phyloP scores from a whole-genome alignment of 768 basidiomycete species.

The Tulasnella sp. region DNA sequence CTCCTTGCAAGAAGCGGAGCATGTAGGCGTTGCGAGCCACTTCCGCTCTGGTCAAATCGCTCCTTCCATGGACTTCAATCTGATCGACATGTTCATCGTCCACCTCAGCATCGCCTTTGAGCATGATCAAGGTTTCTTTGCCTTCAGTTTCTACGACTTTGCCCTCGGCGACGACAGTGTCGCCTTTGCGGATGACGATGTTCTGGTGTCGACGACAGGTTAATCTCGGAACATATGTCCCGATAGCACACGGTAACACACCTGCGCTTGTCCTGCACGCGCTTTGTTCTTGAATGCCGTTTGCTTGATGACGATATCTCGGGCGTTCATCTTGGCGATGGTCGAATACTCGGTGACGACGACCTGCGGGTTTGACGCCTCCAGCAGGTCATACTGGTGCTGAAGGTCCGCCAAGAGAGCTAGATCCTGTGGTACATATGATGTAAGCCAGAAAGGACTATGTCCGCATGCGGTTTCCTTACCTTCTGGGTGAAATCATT shows the following conservation, averaged over 20 bases:
- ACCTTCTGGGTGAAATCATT: not conserved
- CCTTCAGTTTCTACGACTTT: slow-evolving; percentile 31
- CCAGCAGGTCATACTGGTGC: slow-evolving; percentile 3
- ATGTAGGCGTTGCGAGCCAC: slow-evolving; percentile 30
- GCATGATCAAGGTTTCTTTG: slow-evolving; percentile 18
- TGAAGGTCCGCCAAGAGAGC: not conserved
- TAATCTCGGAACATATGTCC: not conserved
- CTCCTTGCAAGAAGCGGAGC: slow-evolving; percentile 27
- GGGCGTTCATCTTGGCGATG: not conserved
- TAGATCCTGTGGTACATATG: not conserved
- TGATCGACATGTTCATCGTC: slow-evolving; percentile 20
- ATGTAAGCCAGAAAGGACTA: not conserved
- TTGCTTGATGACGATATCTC: not conserved
- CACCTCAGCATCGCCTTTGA: not conserved
- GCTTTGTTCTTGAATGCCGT: slow-evolving; percentile 6
- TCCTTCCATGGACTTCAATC: slow-evolving; percentile 34
- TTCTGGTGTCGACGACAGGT: not conserved
- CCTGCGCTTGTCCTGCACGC: not conserved
- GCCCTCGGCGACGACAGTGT: slow-evolving; percentile 9
- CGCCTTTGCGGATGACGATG: not conserved
- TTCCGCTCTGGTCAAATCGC: slow-evolving; percentile 32
- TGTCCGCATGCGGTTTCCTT: not conserved
- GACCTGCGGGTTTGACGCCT: not conserved
- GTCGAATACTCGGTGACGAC: not conserved
- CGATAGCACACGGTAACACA: not conserved